These are phyloP conservation scores for Ceratobasidium sp. DNA, from an alignment of 1,284 basidiomycete genomes.

Conservation along the genomic window DNA sequence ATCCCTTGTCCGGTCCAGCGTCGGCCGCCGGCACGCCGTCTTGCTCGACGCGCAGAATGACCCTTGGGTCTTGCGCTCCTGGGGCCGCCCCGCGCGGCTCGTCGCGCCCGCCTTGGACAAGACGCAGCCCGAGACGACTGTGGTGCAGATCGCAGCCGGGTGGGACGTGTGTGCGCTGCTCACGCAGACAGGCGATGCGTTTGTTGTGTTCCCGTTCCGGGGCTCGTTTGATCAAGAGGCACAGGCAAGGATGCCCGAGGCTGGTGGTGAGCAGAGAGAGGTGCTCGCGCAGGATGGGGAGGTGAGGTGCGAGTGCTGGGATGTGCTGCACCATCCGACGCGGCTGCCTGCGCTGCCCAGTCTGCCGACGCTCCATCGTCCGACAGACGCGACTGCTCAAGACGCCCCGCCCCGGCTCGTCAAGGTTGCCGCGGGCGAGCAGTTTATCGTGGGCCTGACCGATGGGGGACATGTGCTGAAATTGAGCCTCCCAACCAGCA, in stretches of 20 bases:
- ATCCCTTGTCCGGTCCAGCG: constrained; percentile 56
- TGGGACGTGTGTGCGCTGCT: constrained; percentile 77
- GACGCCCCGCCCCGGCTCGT: constrained; percentile 59
- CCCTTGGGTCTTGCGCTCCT: constrained; percentile 75
- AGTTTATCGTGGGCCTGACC: constrained; percentile 74
- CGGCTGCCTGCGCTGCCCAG: constrained; percentile 59
- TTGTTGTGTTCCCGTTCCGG: constrained; percentile 73
- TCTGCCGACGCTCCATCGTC: constrained; percentile 45
- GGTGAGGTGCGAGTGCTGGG: constrained; percentile 69
- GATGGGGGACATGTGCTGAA: constrained; percentile 77
- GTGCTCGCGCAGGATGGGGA: constrained; percentile 50
- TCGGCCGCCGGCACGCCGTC: constrained; percentile 74
- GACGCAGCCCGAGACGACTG: constrained; percentile 56
- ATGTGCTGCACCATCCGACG: constrained; percentile 60
- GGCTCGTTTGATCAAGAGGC: constrained; percentile 52
- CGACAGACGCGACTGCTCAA: constrained; percentile 3
- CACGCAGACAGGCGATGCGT: constrained; percentile 69
- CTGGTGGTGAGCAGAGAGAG: constrained; percentile 24
- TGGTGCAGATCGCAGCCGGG: constrained; percentile 72
- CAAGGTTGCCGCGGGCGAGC: constrained; percentile 76
- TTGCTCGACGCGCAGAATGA: constrained; percentile 63
- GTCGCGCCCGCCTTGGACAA: constrained; percentile 60
- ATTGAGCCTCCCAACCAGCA: constrained; percentile 55
- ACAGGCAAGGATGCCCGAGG: constrained; percentile 51
- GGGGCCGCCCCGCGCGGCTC: constrained; percentile 75